phyloP scores from a whole-genome alignment of 306 rosid species.

The Begonia loranthoides region DNA sequence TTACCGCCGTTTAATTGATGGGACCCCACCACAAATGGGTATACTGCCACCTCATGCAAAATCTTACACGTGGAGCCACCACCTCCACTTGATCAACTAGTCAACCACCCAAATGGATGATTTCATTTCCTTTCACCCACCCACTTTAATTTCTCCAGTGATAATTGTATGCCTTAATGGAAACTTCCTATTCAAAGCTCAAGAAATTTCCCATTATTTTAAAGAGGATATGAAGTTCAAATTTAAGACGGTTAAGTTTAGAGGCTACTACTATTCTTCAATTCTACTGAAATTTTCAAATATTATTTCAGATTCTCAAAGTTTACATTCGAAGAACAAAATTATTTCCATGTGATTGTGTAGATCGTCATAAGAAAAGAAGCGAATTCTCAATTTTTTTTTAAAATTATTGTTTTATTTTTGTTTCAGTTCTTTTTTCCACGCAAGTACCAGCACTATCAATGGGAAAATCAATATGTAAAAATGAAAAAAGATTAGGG shows the following conservation, averaged over 20 bases:
- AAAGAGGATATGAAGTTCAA: not conserved
- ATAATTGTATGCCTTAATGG: not conserved
- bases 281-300: too few species aligned
- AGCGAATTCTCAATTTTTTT: not conserved
- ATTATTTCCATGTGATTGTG: not conserved
- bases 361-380: not conserved
- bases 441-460: too few species aligned
- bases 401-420: not conserved
- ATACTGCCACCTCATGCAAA: slow-evolving; percentile 2
- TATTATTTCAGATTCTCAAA: not conserved
- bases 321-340: not conserved
- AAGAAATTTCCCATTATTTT: not conserved
- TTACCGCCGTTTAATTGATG: too few species aligned
- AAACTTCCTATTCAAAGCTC: not conserved
- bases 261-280: too few species aligned
- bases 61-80: slow-evolving; percentile 7
- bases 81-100: slow-evolving; percentile 5
- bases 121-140: too few species aligned
- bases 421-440: not conserved
- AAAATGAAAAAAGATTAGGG: slow-evolving; percentile 3
- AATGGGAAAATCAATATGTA: not conserved
- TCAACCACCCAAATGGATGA: too few species aligned
- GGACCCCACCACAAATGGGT: not conserved
- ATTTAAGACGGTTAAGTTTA: too few species aligned
- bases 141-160: too few species aligned